Base-by-base conservation (phyloP, 108 stramenopile genomes). In the Fistulifera solaris region DNA sequence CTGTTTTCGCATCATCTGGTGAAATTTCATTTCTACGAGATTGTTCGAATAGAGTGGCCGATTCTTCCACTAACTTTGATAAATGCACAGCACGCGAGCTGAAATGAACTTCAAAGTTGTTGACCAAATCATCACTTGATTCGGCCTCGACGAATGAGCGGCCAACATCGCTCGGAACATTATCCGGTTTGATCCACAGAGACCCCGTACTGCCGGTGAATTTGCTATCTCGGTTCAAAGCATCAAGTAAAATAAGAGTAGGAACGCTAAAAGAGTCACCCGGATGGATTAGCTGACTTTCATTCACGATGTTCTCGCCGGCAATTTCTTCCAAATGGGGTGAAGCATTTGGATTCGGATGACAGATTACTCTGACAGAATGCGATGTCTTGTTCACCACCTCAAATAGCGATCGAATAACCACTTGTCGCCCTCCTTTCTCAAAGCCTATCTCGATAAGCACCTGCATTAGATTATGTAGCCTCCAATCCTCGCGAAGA, bases 361-460 rank as follows among this genome's bases (percentile, higher is more conserved):
- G 68, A 14, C 76, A 54, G 8, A 80, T 57, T 42, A 95, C 42
- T 35, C 59, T 63, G 19, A 96, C 62, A 0, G 71, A 42, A 65
- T 96, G 95, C 40, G 78, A 66, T 3, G 93, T 94, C 44, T 78
- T 88, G 67, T 96, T 96, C 24, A 76, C 48, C 12, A 96, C 46
- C 52, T 82, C 71, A 66, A 96, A 94, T 14, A 81, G 67, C 38
- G 83, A 87, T 12, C 72, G 63, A 0, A 92, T 75, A 21, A 84
- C 75, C 17, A 94, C 53, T 53, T 87, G 78, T 40, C 95, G 66
- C 17, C 95, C 94, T 2, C 96, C 93, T 61, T 90, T 85, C 18
- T 92, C 75, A 15, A 82, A 78, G 8, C 75, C 71, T 28, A 97
- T 90, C 51, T 95, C 94, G 4, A 89, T 72, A 25, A 97, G 59